Conservation (phyloP, 805 yeast genomes). For the Myxozyma kluyveri region DNA sequence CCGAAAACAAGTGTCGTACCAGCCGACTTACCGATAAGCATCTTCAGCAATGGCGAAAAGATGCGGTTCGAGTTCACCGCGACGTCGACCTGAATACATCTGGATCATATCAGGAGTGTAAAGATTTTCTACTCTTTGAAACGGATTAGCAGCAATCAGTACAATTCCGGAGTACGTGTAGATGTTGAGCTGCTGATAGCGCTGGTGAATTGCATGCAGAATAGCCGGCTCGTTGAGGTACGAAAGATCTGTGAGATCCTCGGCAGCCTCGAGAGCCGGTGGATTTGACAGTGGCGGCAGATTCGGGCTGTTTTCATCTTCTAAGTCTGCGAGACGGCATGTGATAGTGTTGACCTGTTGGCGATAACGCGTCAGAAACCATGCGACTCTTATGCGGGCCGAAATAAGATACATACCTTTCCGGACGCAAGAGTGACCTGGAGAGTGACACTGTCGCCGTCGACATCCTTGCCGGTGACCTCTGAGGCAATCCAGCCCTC, state of each 20-base stretch:
- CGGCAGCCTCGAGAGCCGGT: slow-evolving; percentile 86
- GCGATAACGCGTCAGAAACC: neutral
- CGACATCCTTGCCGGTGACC: slow-evolving; percentile 47
- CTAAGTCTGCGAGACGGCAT: slow-evolving; percentile 26
- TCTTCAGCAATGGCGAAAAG: slow-evolving; percentile 97
- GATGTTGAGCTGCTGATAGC: slow-evolving; percentile 85
- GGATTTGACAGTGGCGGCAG: slow-evolving; percentile 87
- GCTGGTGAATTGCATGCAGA: slow-evolving; percentile 82
- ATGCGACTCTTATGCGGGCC: neutral
- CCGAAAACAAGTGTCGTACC: neutral
- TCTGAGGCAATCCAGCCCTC: slow-evolving; percentile 76
- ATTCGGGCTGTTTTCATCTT: slow-evolving; percentile 45
- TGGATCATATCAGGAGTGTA: slow-evolving; percentile 91
- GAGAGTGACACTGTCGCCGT: slow-evolving; percentile 48
- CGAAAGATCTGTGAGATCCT: slow-evolving; percentile 87
- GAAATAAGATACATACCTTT: slow-evolving; percentile 20
- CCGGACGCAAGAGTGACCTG: slow-evolving; percentile 55
- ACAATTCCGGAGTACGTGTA: slow-evolving; percentile 97
- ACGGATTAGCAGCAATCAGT: slow-evolving; percentile 93
- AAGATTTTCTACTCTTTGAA: slow-evolving; percentile 84
- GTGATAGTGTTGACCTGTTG: slow-evolving; percentile 30
- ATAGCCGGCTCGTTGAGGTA: slow-evolving; percentile 96
- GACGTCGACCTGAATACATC: slow-evolving; percentile 85
- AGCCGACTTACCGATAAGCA: slow-evolving; percentile 59
- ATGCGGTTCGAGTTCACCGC: slow-evolving; percentile 97